Base-by-base conservation (phyloP, 2,329 filamentous ascomycete species). In the Curvularia sp. region DNA sequence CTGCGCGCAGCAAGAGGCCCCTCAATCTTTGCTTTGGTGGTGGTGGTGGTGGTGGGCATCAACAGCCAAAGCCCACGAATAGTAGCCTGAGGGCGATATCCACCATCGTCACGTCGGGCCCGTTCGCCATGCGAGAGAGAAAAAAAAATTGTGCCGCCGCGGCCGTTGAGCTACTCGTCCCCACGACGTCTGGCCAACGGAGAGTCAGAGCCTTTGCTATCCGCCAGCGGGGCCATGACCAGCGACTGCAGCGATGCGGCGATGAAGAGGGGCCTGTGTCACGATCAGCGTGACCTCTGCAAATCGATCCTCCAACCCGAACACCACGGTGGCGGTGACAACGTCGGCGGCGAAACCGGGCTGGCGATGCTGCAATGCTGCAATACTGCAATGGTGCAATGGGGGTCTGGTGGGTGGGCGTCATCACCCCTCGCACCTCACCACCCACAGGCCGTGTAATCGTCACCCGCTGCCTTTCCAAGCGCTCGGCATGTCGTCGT, bases 121-220 rank as follows among this genome's bases (percentile, higher is more conserved):
- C 52, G 56, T 55, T 63, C 57, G 54, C 60, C 60, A 53, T 56
- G 55, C 57, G 49, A 63, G 66, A 61, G 66, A 60, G 25, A 61
- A 67, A 65, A 68, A 63, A 68, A 62, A 60, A 66, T 60, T 71
- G 71, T 39, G 21, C 47, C 32, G 32, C 57, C 59, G 64, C 65
- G 51, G 63, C 61, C 57, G 60, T 63, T 61, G 57, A 61, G 55
- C 55, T 57, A 59, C 61, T 60, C n/a, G 8, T 28, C 27, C 60
- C 59, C 54, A 57, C 65, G 55, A 63, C 59, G 51, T 50, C 56
- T 64, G 57, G 58, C 46, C 50, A 49, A 45, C 23, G 15, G 42
- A 28, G 38, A 15, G 38, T 41, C n/a, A 45, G 13, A 28, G 21
- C 42, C 48, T 52, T 32, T 23, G 30, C 34, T 39, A n/a, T 43